phyloP scores from a whole-genome alignment of 2,329 filamentous ascomycete species.

The Cordyceps cicadae region DNA sequence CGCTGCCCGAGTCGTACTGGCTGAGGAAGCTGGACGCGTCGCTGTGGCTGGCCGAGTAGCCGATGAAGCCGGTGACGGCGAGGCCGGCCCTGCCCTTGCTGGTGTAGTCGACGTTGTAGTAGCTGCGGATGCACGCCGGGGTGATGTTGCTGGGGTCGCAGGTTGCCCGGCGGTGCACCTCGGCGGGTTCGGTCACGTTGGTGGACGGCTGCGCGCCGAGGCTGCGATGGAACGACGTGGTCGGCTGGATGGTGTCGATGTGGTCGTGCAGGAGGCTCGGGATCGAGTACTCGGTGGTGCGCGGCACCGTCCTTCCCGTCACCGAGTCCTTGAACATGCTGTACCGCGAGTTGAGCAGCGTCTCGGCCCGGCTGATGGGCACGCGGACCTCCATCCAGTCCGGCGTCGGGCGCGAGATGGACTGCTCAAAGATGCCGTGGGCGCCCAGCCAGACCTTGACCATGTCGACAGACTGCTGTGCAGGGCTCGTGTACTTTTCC shows the following conservation, averaged over 20 bases:
- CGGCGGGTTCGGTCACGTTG: no score
- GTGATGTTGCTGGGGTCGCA: conserved; percentile 6
- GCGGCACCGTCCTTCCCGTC: not conserved
- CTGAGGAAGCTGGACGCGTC: conserved; percentile 2
- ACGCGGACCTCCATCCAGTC: not conserved
- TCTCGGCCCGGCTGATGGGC: not conserved
- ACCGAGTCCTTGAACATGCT: not conserved
- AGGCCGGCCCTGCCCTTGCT: conserved; percentile 4
- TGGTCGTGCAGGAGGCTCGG: conserved; percentile 10
- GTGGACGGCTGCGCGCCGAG: not conserved
- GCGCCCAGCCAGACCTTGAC: conserved; percentile 18
- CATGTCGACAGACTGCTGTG: conserved; percentile 14
- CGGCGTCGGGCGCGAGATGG: not conserved
- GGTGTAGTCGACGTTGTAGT: conserved; percentile 12
- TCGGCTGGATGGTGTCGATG: conserved; percentile 13
- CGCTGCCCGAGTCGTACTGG: not conserved
- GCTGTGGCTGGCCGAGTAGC: conserved; percentile 5
- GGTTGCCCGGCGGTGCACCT: not conserved
- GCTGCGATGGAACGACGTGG: conserved; percentile 11
- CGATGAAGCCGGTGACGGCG: conserved; percentile 8
- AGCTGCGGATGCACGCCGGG: conserved; percentile 7
- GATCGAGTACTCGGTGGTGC: conserved; percentile 13
- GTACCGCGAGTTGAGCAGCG: not conserved
- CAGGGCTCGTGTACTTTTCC: conserved; percentile 18
- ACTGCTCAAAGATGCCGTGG: conserved; percentile 3